Percentiles rank a stretch among this genome's conserved stretches.
phyloP scores from a whole-genome alignment of 129 eudicot genomes.

The Smallanthus sonchifolius region DNA sequence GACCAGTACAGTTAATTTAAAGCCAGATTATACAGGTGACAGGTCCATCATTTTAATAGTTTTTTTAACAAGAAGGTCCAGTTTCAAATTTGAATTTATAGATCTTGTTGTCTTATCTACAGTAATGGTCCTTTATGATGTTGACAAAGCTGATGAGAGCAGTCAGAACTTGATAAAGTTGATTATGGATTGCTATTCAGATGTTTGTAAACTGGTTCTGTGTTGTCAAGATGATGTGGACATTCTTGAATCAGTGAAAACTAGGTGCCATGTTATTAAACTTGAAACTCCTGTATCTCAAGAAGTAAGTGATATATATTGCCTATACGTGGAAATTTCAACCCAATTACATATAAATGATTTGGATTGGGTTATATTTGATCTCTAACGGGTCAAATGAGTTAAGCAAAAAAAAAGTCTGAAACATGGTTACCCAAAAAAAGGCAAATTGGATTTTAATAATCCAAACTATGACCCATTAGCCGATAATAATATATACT shows the following conservation, averaged over 20 bases:
- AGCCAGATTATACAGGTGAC: conserved; percentile 71
- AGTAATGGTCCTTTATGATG: conserved; percentile 81
- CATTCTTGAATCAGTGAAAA: conserved; percentile 60
- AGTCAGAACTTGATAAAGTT: conserved; percentile 76
- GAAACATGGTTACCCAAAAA: too few relatives aligned
- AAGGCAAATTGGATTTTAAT: too few relatives aligned
- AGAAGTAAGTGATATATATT: conserved; percentile 49
- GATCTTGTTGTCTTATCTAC: conserved; percentile 20
- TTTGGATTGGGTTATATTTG: not conserved
- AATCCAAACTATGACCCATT: too few relatives aligned
- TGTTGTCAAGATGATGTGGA: conserved; percentile 70
- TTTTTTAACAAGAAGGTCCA: conserved; percentile 3
- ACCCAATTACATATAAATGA: not conserved
- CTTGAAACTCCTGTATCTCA: conserved; percentile 66
- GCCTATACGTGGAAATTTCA: not conserved
- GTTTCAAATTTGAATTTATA: conserved; percentile 1
- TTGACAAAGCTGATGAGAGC: conserved; percentile 71
- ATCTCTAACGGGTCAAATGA: not conserved
- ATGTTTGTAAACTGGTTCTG: conserved; percentile 67
- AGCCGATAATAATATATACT: too few relatives aligned
- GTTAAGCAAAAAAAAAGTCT: not conserved
- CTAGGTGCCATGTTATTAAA: conserved; percentile 56
- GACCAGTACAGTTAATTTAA: conserved; percentile 47
- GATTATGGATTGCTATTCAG: conserved; percentile 89
- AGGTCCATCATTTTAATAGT: not conserved